phyloP scores from a whole-genome alignment of 2,329 filamentous ascomycete genomes.

The Escovopsis sp. region DNA sequence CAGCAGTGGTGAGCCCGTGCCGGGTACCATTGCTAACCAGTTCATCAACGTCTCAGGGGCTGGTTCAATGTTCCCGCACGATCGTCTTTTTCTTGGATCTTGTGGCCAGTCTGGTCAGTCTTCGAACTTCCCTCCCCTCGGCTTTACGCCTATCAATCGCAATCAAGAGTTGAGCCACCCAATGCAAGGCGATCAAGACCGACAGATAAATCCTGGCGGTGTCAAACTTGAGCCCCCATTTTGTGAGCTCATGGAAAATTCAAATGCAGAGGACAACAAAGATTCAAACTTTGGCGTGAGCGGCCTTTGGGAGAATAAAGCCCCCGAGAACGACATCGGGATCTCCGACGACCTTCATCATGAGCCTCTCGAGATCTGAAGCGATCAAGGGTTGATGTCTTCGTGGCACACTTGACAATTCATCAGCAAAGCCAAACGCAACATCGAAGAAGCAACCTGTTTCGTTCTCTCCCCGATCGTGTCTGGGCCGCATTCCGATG shows the following conservation, averaged over 20 bases:
- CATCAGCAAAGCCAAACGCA: too few species aligned
- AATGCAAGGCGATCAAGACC: slow-evolving; percentile 7
- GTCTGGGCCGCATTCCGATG: too few species aligned
- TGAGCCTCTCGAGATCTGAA: slow-evolving; percentile 13
- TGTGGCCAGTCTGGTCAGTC: slow-evolving; percentile 11
- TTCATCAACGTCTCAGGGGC: slow-evolving; percentile 16
- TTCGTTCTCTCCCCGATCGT: too few species aligned
- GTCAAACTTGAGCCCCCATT: slow-evolving; percentile 15
- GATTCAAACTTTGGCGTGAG: slow-evolving; percentile 8
- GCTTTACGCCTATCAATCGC: slow-evolving; percentile 18
- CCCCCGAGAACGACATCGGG: slow-evolving; percentile 9
- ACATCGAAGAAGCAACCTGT: too few species aligned
- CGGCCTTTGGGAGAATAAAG: slow-evolving; percentile 13
- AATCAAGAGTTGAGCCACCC: slow-evolving; percentile 8
- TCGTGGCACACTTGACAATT: too few species aligned
- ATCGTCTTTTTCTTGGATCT: slow-evolving; percentile 15
- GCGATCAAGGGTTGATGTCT: too few species aligned
- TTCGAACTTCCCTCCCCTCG: slow-evolving; percentile 12
- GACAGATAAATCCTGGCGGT: slow-evolving; percentile 2
- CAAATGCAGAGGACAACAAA: slow-evolving; percentile 11
- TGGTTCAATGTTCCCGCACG: slow-evolving; percentile 20
- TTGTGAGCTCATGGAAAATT: slow-evolving; percentile 12
- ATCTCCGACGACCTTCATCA: slow-evolving; percentile 11
- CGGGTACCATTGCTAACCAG: slow-evolving; percentile 9
- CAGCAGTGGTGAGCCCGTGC: slow-evolving; percentile 8